Percentiles rank a stretch among this genome's conserved stretches.
phyloP scores from a whole-genome alignment of 805 yeast species.

The Metschnikowia lunata region DNA sequence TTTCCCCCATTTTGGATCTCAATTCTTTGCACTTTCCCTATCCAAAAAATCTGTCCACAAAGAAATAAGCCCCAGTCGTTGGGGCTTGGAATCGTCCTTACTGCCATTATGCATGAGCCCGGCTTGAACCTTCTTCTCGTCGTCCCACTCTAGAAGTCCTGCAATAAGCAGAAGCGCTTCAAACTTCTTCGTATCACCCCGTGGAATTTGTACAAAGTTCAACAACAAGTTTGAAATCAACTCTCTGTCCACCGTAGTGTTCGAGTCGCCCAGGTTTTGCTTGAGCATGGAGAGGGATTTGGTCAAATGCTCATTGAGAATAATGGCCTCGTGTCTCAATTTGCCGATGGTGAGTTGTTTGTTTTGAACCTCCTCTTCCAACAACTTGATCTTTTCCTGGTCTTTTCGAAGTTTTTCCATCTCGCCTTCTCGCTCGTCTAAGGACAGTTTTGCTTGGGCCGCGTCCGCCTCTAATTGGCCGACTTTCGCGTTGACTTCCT shows the following conservation, averaged over 20 bases:
- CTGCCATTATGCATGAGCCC: conserved; percentile 49
- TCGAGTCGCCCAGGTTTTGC: conserved; percentile 54
- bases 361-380: conserved; percentile 50
- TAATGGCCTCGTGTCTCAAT: conserved; percentile 89
- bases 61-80: conserved; percentile 57
- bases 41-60: conserved; percentile 79
- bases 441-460: conserved; percentile 4
- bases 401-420: conserved; percentile 17
- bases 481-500: background rate
- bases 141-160: conserved; percentile 85
- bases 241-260: conserved; percentile 81
- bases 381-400: conserved; percentile 36
- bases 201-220: conserved; percentile 78
- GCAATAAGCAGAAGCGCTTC: conserved; percentile 85
- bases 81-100: conserved; percentile 20
- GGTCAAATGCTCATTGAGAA: conserved; percentile 90
- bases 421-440: conserved; percentile 4
- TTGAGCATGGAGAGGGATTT: conserved; percentile 84
- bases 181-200: conserved; percentile 92
- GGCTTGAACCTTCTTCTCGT: conserved; percentile 67
- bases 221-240: conserved; percentile 80
- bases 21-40: conserved; percentile 51
- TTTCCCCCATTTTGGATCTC: background rate
- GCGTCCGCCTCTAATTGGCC: conserved; percentile 4
- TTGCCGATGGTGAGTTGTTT: conserved; percentile 83